Evolutionary conservation across 2,329 filamentous ascomycete genomes (phyloP), one percentile per base, ranked within the genome.

Genomic region (Talaromyces amestolkiae): DNA sequence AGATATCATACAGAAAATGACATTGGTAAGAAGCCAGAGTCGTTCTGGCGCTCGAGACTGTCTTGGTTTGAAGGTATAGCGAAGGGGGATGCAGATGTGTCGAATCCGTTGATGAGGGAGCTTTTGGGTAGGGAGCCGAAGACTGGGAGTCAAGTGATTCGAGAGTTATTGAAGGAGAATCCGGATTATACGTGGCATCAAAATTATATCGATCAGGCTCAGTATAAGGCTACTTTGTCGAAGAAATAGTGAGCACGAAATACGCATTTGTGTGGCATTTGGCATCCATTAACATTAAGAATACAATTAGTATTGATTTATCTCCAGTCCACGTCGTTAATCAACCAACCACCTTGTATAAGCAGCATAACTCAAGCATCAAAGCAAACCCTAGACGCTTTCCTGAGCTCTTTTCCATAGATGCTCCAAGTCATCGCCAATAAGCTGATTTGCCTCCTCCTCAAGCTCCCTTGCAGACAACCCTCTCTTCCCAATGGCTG

Each of bases 31-130:
- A 81, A 81, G 62, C 58, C 71, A 0, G 70, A 69, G 56, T 72
- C 66, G 1, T 82, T 81, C 70, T 81, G 80, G 64, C 65, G 69
- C 24, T 70, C 70, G 8, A 78, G 82, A 73, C 69, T 79, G 3
- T 80, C 80, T 3, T 80, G 82, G 61, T 82, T 81, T 73, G 79
- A 82, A 17, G 78, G 76, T 0, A 81, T 84, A 53, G 70, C 70
- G 9, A 72, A 74, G 8, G 83, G 82, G 0, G 82, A 84, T 71
- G 75, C 79, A 11, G 70, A 72, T 0, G 73, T 77, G 4, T 80
- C 81, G 17, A 77, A 81, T 68, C 71, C 73, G 17, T 72, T 81
- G 53, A 75, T 84, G 73, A 74, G 66, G 47, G 76, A 80, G 22
- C 63, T 84, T n/a, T 70, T 84, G 47, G 82, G 79, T 3, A 75